Base-by-base conservation (phyloP, 2,329 filamentous ascomycete genomes). In the Harringtonia lauricola region DNA sequence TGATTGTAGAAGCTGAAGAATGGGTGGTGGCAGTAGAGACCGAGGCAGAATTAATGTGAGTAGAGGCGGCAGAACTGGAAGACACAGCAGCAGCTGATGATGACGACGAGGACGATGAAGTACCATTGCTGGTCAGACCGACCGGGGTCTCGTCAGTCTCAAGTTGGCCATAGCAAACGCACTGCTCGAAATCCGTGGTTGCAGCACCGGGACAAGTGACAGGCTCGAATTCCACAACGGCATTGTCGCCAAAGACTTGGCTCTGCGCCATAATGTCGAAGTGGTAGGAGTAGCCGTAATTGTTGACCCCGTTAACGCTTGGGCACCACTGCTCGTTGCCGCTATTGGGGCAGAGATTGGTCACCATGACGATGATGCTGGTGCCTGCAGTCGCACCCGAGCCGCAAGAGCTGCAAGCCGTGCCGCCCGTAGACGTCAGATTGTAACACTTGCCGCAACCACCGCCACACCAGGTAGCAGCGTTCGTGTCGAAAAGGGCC, bases 301-400 rank as follows among this genome's bases (percentile, higher is more conserved):
- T 26, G 41, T 62, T 63, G 4, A 46, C 54, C 17, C 43, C 51
- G n/a, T 54, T 57, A 8, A 53, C 47, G n/a, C 42, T 40, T 3
- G 59, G 55, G 46, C 61, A 63, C 61, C 61, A 63, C 47, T 55
- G 47, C 38, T 53, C 52, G 37, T 63, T 63, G 14, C 61, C 57
- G 34, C 51, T 52, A 45, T 59, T 52, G 1, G 61, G 60, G 44
- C 61, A 63, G 8, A 63, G 51, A 42, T 63, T 63, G 18, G 58
- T 61, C 9, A 61, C 54, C 56, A 58, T 57, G 36, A 59, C 55
- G 28, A 51, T 54, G 40, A 59, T 57, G 43, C 47, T 52, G 37
- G 51, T 35, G 13, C 57, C 56, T 8, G 42, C 14, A 14, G 26
- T 49, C 17, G 51, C 54, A 24, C 54, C 54, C 2, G 46, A 42